These are phyloP conservation scores for Acer negundo DNA, from an alignment of 345 rosid species.

Conservation along the genomic window DNA sequence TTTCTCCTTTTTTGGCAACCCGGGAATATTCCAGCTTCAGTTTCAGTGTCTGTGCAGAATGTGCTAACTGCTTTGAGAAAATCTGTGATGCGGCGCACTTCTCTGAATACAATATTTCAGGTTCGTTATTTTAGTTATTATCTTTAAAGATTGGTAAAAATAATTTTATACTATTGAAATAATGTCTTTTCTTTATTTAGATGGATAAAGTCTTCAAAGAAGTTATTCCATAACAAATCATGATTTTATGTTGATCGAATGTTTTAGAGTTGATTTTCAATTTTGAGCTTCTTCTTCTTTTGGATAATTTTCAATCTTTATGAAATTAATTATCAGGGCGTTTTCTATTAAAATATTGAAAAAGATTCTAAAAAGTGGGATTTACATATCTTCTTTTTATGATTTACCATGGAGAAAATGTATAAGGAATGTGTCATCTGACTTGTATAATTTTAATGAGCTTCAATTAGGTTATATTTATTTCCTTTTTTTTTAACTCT, in stretches of 20 bases:
- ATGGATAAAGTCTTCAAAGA: not conserved
- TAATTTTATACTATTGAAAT: not conserved
- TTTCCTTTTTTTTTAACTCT: slow-evolving; percentile 4
- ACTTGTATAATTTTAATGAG: slow-evolving; percentile 1
- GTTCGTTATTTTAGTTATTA: slow-evolving; percentile 30
- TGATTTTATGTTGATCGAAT: not conserved
- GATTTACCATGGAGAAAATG: not conserved
- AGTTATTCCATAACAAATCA: not conserved
- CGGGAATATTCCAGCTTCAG: slow-evolving; percentile 33
- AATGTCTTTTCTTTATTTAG: not conserved
- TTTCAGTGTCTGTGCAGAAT: slow-evolving; percentile 44
- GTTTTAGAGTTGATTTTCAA: not conserved
- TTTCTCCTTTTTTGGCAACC: not conserved
- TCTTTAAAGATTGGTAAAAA: not conserved
- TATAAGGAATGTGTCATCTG: not conserved
- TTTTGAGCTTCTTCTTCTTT: not conserved
- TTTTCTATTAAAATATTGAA: not conserved
- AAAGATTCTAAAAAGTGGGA: not conserved
- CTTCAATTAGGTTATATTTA: slow-evolving; percentile 1
- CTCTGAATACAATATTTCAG: slow-evolving; percentile 58
- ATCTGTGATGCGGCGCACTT: slow-evolving; percentile 67
- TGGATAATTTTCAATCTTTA: not conserved
- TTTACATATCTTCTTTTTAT: not conserved
- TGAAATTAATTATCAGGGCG: not conserved
- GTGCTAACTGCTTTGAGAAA: slow-evolving; percentile 64